phyloP scores from a whole-genome alignment of 345 rosid species.

The Eucalyptus sp. region DNA sequence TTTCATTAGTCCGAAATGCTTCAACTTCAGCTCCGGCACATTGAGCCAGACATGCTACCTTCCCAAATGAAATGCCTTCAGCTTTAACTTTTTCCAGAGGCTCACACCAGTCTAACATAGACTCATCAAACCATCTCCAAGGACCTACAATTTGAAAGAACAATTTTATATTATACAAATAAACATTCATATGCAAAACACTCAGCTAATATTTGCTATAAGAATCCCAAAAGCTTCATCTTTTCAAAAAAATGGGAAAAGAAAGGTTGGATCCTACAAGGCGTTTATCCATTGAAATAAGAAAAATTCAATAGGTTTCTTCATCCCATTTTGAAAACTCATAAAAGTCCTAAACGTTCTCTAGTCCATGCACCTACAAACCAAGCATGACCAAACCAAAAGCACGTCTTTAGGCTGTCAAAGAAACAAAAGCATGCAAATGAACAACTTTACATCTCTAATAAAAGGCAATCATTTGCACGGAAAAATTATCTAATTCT shows the following conservation, averaged over 20 bases:
- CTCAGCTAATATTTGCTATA: background rate
- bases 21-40: slow-evolving; percentile 88
- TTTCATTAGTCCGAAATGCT: slow-evolving; percentile 75
- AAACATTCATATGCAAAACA: background rate
- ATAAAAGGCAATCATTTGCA: background rate
- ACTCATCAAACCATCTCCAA: slow-evolving; percentile 99
- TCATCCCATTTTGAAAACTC: background rate
- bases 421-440: background rate
- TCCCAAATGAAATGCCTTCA: slow-evolving; percentile 83
- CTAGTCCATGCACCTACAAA: background rate
- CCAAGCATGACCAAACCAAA: background rate
- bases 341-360: background rate
- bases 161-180: background rate
- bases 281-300: background rate
- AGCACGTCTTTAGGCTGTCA: background rate
- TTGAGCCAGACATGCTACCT: slow-evolving; percentile 76
- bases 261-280: background rate
- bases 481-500: background rate
- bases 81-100: slow-evolving; percentile 73
- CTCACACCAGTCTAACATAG: slow-evolving; percentile 91
- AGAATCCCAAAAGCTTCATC: background rate
- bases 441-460: background rate
- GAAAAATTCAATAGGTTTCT: background rate
- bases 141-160: slow-evolving; percentile 47
- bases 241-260: background rate